Conservation (phyloP, 805 yeast species). For the Lipomyces lipofer region DNA sequence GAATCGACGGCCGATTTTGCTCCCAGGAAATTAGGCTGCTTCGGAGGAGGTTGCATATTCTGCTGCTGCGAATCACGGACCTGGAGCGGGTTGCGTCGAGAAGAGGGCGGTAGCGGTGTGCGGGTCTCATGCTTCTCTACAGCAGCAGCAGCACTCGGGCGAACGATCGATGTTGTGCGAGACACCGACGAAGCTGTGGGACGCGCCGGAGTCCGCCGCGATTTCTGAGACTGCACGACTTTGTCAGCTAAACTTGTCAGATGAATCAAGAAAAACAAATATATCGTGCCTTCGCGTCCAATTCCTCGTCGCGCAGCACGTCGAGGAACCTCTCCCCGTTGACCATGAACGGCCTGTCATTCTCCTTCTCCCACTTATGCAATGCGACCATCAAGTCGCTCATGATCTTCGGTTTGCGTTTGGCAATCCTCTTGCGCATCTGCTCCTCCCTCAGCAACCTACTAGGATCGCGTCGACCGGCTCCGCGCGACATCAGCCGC, state of each 20-base stretch:
- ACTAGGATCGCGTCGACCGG: constrained; percentile 51
- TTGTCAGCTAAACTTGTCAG: neutral
- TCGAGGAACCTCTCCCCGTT: constrained; percentile 53
- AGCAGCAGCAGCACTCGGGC: neutral
- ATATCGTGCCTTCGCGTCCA: constrained; percentile 9
- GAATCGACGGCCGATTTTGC: neutral
- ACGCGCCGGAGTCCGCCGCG: constrained; percentile 23
- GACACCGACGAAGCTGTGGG: constrained; percentile 5
- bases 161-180: neutral
- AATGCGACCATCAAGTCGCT: constrained; percentile 52
- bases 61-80: constrained; percentile 4
- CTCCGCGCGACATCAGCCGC: constrained; percentile 60
- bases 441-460: constrained; percentile 79
- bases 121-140: neutral
- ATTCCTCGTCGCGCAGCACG: constrained; percentile 38
- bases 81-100: constrained; percentile 16
- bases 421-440: constrained; percentile 64
- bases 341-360: constrained; percentile 40
- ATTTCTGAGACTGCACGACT: neutral
- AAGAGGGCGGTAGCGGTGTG: constrained; percentile 9
- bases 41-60: constrained; percentile 14
- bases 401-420: constrained; percentile 65
- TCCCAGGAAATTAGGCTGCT: constrained; percentile 24
- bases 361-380: constrained; percentile 47
- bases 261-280: too few species aligned